Evolutionary conservation across 2,329 filamentous ascomycete genomes (phyloP).

Genomic region (Fusarium torreyae): DNA sequence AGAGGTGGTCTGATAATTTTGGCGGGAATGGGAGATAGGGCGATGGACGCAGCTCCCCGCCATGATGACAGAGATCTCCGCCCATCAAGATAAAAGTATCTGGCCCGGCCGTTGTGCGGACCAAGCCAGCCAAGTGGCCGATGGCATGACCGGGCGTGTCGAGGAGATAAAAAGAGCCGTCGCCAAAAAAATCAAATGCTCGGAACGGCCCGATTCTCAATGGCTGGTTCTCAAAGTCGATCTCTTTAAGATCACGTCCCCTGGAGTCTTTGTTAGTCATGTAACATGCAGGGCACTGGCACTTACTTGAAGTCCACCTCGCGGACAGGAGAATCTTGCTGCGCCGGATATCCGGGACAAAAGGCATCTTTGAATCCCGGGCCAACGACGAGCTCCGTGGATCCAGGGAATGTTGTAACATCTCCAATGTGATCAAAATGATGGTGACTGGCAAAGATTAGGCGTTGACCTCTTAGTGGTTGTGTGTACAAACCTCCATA

Average conservation of each 20-base stretch:
- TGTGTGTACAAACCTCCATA: constrained; percentile 27
- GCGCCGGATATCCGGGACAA: constrained; percentile 30
- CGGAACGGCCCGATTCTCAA: constrained; percentile 21
- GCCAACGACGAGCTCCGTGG: constrained; percentile 31
- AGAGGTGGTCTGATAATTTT: constrained; percentile 1
- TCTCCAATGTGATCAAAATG: constrained; percentile 40
- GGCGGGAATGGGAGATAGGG: constrained; percentile 5
- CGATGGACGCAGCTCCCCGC: constrained; percentile 20
- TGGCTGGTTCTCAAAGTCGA: constrained; percentile 8
- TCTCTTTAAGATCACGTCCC: constrained; percentile 20
- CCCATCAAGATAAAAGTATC: constrained; percentile 30
- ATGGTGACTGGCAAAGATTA: constrained; percentile 10
- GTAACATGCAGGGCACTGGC: accelerated
- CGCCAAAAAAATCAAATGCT: constrained; percentile 31
- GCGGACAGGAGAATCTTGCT: not conserved
- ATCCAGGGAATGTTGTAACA: constrained; percentile 25
- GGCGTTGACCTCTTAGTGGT: accelerated
- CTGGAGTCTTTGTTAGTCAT: not conserved
- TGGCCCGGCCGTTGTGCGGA: constrained; percentile 7
- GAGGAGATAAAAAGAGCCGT: constrained; percentile 37
- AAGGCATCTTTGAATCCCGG: constrained; percentile 34
- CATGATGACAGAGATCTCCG: constrained; percentile 22
- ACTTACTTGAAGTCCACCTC: constrained; percentile 31
- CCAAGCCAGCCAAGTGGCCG: constrained; percentile 30
- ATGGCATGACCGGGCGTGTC: constrained; percentile 30